Conservation (phyloP, 2,329 filamentous ascomycete species). For the Pyrenochaeta sp. region DNA sequence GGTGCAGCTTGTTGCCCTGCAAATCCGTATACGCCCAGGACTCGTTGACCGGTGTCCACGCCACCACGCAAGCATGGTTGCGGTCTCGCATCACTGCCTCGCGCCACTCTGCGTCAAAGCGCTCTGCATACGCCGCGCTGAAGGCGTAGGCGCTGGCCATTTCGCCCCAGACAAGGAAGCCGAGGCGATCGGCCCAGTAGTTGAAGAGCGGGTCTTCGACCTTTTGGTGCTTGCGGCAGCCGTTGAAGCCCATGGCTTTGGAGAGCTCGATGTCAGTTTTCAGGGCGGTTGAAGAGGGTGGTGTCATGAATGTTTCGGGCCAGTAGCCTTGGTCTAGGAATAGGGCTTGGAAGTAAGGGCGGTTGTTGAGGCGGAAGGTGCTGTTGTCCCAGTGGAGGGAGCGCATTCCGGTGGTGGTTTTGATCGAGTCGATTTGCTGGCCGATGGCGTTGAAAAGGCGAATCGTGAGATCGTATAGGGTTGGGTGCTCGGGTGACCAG, state of each 20-base stretch:
- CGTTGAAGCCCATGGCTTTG: slow-evolving; percentile 70
- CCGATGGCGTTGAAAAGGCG: slow-evolving; percentile 56
- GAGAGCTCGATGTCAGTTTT: slow-evolving; percentile 62
- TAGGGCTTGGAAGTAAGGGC: slow-evolving; percentile 67
- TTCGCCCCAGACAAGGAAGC: slow-evolving; percentile 70
- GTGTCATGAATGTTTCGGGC: slow-evolving; percentile 67
- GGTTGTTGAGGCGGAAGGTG: slow-evolving; percentile 66
- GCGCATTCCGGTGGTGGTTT: slow-evolving; percentile 68
- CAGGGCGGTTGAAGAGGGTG: slow-evolving; percentile 57
- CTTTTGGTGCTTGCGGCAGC: slow-evolving; percentile 71
- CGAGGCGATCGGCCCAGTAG: slow-evolving; percentile 68
- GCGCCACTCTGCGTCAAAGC: slow-evolving; percentile 71
- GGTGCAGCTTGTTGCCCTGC: slow-evolving; percentile 63
- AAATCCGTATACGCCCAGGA: slow-evolving; percentile 70
- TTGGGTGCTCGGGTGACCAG: slow-evolving; percentile 67
- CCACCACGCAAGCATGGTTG: slow-evolving; percentile 69
- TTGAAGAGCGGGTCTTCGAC: slow-evolving; percentile 68
- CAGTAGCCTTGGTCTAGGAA: slow-evolving; percentile 70
- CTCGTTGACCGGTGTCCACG: slow-evolving; percentile 72
- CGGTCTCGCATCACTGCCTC: slow-evolving; percentile 69
- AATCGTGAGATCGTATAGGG: slow-evolving; percentile 64
- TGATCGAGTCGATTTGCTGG: slow-evolving; percentile 61
- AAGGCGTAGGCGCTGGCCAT: slow-evolving; percentile 72
- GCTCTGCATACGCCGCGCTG: slow-evolving; percentile 63
- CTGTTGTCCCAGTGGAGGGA: slow-evolving; percentile 67